A percentile compares a stretch with the other conserved stretches of the same genome.
Conservation (phyloP, 2,329 filamentous ascomycete genomes). For the Aaosphaeria pasadenensis region DNA sequence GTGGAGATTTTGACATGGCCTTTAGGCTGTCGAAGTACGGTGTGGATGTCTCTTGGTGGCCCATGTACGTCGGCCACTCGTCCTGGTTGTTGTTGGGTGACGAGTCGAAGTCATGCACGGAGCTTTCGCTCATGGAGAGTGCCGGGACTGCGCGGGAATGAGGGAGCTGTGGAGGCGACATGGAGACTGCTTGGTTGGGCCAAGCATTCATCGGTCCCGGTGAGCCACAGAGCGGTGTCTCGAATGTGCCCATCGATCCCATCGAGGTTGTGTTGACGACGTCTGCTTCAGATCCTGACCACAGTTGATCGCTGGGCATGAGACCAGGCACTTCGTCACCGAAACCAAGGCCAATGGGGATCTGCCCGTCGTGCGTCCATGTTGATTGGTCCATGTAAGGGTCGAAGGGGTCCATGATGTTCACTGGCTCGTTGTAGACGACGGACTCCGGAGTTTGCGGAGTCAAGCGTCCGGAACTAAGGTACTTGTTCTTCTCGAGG, state of each 20-base stretch:
- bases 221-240: conserved; percentile 14
- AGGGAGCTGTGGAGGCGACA: conserved; percentile 15
- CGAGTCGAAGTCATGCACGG: conserved; percentile 19
- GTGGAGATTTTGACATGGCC: conserved; percentile 10
- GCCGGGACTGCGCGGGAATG: conserved; percentile 18
- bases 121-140: conserved; percentile 23
- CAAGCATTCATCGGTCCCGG: conserved; percentile 14
- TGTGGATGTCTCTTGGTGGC: conserved; percentile 15
- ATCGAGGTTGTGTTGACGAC: conserved; percentile 6
- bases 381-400: conserved; percentile 15
- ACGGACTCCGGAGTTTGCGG: conserved; percentile 31
- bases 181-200: conserved; percentile 12
- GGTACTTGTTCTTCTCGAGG: conserved; percentile 13
- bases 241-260: conserved; percentile 4
- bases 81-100: conserved; percentile 37
- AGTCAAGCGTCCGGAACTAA: conserved; percentile 19
- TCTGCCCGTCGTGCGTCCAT: conserved; percentile 22
- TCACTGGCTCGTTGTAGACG: conserved; percentile 17
- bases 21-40: conserved; percentile 42
- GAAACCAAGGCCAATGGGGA: conserved; percentile 22
- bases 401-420: conserved; percentile 16
- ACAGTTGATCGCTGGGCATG: conserved; percentile 18
- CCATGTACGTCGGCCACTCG: conserved; percentile 45
- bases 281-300: conserved; percentile 15
- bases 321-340: conserved; percentile 15